These are phyloP conservation scores for Fragilaria crotonensis DNA, from an alignment of 108 stramenopile species.

Conservation along the genomic window DNA sequence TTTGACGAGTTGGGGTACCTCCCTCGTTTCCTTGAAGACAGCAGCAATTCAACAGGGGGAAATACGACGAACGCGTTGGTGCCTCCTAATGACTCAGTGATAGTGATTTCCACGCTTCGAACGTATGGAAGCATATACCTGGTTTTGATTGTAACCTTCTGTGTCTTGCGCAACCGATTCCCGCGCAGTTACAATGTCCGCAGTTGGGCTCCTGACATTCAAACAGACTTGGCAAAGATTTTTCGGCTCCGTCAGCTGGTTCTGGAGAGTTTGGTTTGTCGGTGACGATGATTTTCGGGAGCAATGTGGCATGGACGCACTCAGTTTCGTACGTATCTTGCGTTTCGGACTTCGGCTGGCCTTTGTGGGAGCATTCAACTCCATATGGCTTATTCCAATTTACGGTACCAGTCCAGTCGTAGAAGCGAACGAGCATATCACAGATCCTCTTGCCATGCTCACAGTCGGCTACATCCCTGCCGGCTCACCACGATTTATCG, in stretches of 20 bases:
- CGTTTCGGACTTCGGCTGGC: slow-evolving; percentile 10
- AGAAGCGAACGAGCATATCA: slow-evolving; percentile 3
- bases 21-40: neutral
- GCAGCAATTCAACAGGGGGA: neutral
- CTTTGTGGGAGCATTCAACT: slow-evolving; percentile 31
- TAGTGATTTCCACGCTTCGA: neutral
- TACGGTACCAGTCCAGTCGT: slow-evolving; percentile 21
- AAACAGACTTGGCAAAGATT: slow-evolving; percentile 34
- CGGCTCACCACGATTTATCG: slow-evolving; percentile 17
- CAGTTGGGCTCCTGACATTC: slow-evolving; percentile 28
- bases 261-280: slow-evolving; percentile 41
- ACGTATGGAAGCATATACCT: slow-evolving; percentile 47
- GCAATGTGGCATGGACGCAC: slow-evolving; percentile 40
- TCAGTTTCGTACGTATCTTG: slow-evolving; percentile 26
- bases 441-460: slow-evolving; percentile 24
- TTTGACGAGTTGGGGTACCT: neutral
- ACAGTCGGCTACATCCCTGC: slow-evolving; percentile 26
- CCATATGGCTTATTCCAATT: slow-evolving; percentile 46
- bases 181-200: slow-evolving; percentile 44
- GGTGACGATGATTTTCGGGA: slow-evolving; percentile 35
- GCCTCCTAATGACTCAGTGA: neutral
- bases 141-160: slow-evolving; percentile 27
- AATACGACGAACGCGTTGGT: neutral
- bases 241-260: slow-evolving; percentile 45
- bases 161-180: slow-evolving; percentile 35